Evolutionary conservation across 768 basidiomycete species (phyloP), one percentile per base, ranked within the genome.

Genomic region (Lentinula sp.): DNA sequence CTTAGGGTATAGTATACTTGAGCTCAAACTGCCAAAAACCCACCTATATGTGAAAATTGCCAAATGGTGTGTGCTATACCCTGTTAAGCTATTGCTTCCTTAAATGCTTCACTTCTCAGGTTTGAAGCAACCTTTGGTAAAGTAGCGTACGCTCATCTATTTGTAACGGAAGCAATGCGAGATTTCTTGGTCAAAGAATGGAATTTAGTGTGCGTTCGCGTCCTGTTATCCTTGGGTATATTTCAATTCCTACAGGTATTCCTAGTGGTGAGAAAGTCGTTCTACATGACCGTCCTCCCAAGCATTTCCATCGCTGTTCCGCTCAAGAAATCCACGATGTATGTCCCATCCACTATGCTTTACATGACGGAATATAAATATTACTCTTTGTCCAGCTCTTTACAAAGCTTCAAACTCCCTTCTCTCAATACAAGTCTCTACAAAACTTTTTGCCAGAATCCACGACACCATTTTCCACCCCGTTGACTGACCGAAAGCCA

Each of bases 1-100:
- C 71, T 83, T 96, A 28, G 97, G 97, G 16, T 95, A 93, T 70
- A 96, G 87, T 64, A 94, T 98, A 50, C 83, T 99, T 52, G 89
- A 89, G 1, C 73, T 99, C 64, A 88, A 85, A 66, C 75, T 95
- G n/a, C 91, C 93, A 0, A 61, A 76, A 1, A 70, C 72, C 0
- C 91, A 94, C 69, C 71, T 78, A 0, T 79, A 95, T 63, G 93
- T 96, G 43, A 80, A 72, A 64, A 69, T 96, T 21, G 89, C 93
- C 0, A 84, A 83, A 74, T 81, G 82, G 96, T 96, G 65, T n/a
- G 73, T 18, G 28, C 35, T 13, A 40, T 5, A 28, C 39, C 42
- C 11, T 48, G 34, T 63, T 35, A 50, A 52, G 8, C 32, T 60
- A 13, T 45, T 43, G 28, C 43, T 28, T 21, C 31, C 51, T 28